Conservation (phyloP, 2,329 filamentous ascomycete genomes). For the Colletotrichum ledebouriae region DNA sequence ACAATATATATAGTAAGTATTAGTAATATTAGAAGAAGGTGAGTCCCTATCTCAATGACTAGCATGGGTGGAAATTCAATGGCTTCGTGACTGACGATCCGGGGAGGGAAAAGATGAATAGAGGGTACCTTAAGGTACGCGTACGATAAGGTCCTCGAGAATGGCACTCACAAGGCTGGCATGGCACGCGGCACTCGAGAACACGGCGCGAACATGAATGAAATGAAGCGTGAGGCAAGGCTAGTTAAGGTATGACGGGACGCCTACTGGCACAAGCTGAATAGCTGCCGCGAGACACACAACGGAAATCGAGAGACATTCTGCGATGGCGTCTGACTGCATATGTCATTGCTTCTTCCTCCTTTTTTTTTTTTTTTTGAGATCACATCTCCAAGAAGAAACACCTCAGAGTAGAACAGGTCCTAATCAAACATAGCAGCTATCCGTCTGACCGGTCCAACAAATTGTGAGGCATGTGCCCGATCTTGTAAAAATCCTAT, state of each 20-base stretch:
- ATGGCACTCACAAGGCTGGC: not conserved
- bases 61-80: not conserved
- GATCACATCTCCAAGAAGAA: slow-evolving; percentile 26
- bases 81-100: not conserved
- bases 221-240: not conserved
- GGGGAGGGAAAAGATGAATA: slow-evolving; percentile 6
- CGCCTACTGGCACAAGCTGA: slow-evolving; percentile 12
- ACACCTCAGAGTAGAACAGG: slow-evolving; percentile 14
- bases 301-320: slow-evolving; percentile 39
- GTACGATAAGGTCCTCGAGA: too few species aligned
- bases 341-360: slow-evolving; percentile 34
- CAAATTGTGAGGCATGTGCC: slow-evolving; percentile 13
- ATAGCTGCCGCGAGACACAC: slow-evolving; percentile 24
- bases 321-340: slow-evolving; percentile 32
- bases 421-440: slow-evolving; percentile 30
- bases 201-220: slow-evolving; percentile 1
- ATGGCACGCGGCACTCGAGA: slow-evolving; percentile 6
- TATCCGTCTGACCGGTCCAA: slow-evolving; percentile 25
- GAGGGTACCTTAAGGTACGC: not conserved
- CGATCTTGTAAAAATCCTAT: not conserved
- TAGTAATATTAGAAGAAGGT: not conserved
- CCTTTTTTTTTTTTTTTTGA: too few species aligned
- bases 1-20: not conserved
- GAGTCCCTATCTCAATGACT: too few species aligned
- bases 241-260: not conserved